phyloP scores from a whole-genome alignment of 192 early-diverging fungal species.

The Entophlyctis luteolus region DNA sequence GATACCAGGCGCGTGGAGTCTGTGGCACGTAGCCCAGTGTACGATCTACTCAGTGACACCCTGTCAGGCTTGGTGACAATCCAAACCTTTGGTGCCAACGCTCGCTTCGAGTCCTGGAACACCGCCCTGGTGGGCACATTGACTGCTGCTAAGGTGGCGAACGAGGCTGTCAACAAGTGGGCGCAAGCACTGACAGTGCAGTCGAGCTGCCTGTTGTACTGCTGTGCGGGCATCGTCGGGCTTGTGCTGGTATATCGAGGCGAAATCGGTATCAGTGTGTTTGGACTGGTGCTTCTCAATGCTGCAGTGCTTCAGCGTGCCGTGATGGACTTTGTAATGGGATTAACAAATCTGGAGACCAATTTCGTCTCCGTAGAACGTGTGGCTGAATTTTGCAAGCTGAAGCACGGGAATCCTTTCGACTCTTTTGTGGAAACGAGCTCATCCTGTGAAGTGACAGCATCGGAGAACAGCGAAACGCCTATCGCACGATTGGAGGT shows the following conservation, averaged over 20 bases:
- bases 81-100: conserved; percentile 6
- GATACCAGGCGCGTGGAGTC: conserved; percentile 36
- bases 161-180: conserved; percentile 22
- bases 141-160: neutral
- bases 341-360: conserved; percentile 13
- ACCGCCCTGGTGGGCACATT: neutral
- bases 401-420: too few relatives aligned
- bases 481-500: neutral
- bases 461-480: neutral
- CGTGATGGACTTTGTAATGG: conserved; percentile 24
- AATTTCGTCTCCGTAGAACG: conserved; percentile 19
- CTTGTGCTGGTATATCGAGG: neutral
- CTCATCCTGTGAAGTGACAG: neutral
- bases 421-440: too few relatives aligned
- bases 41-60: conserved; percentile 19
- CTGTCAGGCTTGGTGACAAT: conserved; percentile 11
- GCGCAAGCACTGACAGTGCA: conserved; percentile 28
- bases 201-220: conserved; percentile 19
- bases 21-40: conserved; percentile 31
- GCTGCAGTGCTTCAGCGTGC: conserved; percentile 13
- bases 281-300: conserved; percentile 13
- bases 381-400: conserved; percentile 4
- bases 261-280: conserved; percentile 1
- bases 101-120: conserved; percentile 15
- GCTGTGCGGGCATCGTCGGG: neutral